Evolutionary conservation across 2,329 filamentous ascomycete species (phyloP).

Genomic region (Coleophoma cylindrospora): DNA sequence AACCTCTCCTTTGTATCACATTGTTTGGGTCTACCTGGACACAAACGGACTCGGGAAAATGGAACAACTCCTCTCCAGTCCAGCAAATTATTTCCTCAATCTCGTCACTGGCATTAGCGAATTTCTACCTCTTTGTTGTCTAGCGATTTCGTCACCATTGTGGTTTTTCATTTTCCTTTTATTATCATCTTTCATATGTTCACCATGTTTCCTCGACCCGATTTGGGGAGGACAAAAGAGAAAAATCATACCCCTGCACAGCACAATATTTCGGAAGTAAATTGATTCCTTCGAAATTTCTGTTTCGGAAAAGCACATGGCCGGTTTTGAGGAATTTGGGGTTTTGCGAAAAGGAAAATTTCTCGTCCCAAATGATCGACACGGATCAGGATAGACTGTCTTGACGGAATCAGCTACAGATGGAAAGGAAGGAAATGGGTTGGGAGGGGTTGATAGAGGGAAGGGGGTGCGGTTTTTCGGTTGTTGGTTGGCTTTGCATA

Average conservation of each 20-base stretch:
- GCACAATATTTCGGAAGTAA: background rate
- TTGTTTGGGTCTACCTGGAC: slow-evolving; percentile 15
- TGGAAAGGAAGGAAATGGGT: background rate
- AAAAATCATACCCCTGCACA: background rate
- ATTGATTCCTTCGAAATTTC: background rate
- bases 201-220: background rate
- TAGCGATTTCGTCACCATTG: slow-evolving; percentile 5
- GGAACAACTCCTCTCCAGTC: background rate
- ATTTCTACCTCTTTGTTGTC: slow-evolving; percentile 29
- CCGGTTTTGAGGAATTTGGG: background rate
- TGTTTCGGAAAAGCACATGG: too few relatives aligned
- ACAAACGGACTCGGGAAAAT: slow-evolving; percentile 5
- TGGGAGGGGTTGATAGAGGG: background rate
- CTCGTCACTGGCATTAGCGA: slow-evolving; percentile 44
- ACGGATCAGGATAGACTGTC: background rate
- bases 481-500: background rate
- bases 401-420: background rate
- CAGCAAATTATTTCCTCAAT: slow-evolving; percentile 6
- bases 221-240: background rate
- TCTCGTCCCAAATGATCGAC: background rate
- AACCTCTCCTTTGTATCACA: slow-evolving; percentile 22
- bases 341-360: background rate
- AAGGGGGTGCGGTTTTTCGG: too few relatives aligned
- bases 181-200: background rate
- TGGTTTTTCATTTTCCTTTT: slow-evolving; percentile 5